Evolutionary conservation across 208 protist genomes (phyloP).

Genomic region (Trypanosoma melophagium): DNA sequence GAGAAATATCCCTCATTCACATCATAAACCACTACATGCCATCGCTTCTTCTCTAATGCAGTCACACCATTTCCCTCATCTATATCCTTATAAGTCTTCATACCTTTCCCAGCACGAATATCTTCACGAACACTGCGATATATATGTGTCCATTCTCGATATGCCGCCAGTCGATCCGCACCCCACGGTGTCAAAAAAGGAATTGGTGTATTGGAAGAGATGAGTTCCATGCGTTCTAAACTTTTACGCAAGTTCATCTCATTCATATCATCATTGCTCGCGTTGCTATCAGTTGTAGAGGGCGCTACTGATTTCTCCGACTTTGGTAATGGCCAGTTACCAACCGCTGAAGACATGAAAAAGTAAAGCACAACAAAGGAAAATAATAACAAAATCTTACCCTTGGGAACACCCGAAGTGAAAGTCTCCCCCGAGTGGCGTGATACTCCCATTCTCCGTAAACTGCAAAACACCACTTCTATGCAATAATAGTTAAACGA

Average conservation of each 20-base stretch:
- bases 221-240: constrained; percentile 6
- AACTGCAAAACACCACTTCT: neutral
- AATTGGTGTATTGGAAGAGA: constrained; percentile 17
- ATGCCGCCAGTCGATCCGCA: constrained; percentile 16
- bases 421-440: neutral
- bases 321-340: constrained; percentile 29
- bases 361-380: constrained; percentile 8
- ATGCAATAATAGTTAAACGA: constrained; percentile 10
- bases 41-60: neutral
- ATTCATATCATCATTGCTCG: neutral
- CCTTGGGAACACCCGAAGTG: neutral
- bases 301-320: neutral
- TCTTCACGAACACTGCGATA: constrained; percentile 30
- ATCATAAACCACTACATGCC: constrained; percentile 23
- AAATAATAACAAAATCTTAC: neutral
- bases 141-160: constrained; percentile 37
- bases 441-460: neutral
- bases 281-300: too few relatives aligned
- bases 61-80: neutral
- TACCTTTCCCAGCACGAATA: neutral
- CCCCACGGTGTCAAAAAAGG: constrained; percentile 40
- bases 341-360: constrained; percentile 13
- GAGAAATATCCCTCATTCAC: constrained; percentile 25
- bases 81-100: neutral
- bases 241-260: neutral